These are phyloP conservation scores for Hypholoma sublateritium DNA, from an alignment of 768 basidiomycete genomes.

Conservation along the genomic window DNA sequence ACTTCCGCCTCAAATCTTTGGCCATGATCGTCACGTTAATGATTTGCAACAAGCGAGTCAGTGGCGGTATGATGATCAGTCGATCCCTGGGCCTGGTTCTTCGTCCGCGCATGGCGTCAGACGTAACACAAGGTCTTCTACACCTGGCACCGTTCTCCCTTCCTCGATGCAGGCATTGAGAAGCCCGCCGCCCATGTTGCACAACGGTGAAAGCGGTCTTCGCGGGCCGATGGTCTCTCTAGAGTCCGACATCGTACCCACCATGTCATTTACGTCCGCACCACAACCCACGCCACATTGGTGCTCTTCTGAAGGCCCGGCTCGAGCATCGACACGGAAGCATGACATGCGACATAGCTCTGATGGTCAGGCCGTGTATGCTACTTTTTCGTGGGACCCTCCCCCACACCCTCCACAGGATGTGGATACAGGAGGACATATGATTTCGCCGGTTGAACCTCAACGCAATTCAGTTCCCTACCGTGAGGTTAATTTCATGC, in stretches of 20 bases:
- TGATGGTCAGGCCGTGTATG: neutral
- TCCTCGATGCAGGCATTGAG: neutral
- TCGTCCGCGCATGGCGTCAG: neutral
- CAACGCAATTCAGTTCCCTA: neutral
- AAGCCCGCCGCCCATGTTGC: neutral
- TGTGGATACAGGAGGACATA: neutral
- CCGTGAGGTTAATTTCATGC: neutral
- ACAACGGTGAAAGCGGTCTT: neutral
- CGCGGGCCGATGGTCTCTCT: neutral
- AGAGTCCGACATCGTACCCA: neutral
- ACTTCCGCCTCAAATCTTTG: neutral
- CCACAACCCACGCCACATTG: too few species aligned
- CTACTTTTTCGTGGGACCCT: neutral
- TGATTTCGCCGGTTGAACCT: neutral
- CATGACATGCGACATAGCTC: neutral
- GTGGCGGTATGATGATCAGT: neutral
- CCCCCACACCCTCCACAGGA: conserved; percentile 1
- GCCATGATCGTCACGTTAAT: neutral
- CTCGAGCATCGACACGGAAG: too few species aligned
- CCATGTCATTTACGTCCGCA: too few species aligned
- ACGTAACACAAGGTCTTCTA: neutral
- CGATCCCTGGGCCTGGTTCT: neutral
- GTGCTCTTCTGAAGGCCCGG: too few species aligned
- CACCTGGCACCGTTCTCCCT: neutral
- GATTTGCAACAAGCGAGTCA: neutral